Evolutionary conservation across 768 basidiomycete species (phyloP), one percentile per base, ranked within the genome.

Genomic region (Mycena rosella): DNA sequence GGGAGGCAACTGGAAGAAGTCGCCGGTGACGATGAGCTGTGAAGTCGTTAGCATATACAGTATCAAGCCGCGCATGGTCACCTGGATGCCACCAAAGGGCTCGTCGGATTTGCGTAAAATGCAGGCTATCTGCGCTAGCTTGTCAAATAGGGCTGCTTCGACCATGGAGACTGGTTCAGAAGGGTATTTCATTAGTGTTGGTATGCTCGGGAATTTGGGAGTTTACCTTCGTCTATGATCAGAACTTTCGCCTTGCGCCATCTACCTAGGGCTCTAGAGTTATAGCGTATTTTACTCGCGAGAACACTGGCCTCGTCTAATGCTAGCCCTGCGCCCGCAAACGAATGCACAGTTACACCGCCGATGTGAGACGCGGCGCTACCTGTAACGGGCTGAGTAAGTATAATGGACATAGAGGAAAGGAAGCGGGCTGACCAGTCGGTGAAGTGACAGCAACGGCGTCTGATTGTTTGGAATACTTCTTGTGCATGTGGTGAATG

Each of bases 361-460:
- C 97, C 97, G 54, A 99, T 96, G 72, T 98, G 98, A 78, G 95
- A 97, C 8, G 97, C 97, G 6, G 97, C 96, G 72, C 98, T 97
- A 49, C 92, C 92, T 91, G 65, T 24, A 34, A 36, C 56, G 17
- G 56, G 38, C 9, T 18, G 13, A 10, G 2, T 29, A 29, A 24
- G 24, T 20, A 6, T 2, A 38, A 17, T 13, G 5, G 0, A 17
- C 20, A 44, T 5, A 5, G 42, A 3, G n/a, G 20, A n/a, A 20
- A 22, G 0, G 22, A 17, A 51, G 11, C 13, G 40, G 29, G 70
- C 77, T 29, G 44, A 91, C 96, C 96, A 26, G 96, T 98, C 3
- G 95, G 95, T 11, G 97, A 97, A 3, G 97, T 98, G 65, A 99
- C 88, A 15, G 95, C 96, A 22, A 98, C 88, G 0, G 91, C 91